Evolutionary conservation across 768 basidiomycete species (phyloP), one percentile per base, ranked within the genome.

Genomic region (Boletellus sp.): DNA sequence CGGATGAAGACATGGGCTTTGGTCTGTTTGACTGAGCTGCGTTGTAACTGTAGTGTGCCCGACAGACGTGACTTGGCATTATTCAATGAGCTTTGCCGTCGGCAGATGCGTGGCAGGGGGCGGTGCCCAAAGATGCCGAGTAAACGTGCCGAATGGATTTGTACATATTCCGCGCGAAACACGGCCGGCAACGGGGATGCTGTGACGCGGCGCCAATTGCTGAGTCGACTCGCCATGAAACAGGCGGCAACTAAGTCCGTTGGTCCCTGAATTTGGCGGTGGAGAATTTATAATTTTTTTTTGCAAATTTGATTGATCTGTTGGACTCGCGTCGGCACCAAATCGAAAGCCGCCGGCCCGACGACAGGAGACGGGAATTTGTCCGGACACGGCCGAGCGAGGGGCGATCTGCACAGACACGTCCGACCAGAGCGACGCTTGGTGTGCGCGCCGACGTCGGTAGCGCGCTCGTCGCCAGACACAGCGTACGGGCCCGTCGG

Each of bases 1-100:
- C 89, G 48, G 93, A 95, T 79, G 94, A 96, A 62, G 94, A 96
- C 75, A 96, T 96, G 93, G 93, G 94, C 78, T 97, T 97, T 74
- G 94, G 94, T 77, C 81, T 96, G 57, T 96, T 96, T 79, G 94
- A 96, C 78, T 96, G 85, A 78, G 52, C 56, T 26, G 26, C 4
- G 34, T 39, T 36, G 54, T 59, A 54, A n/a, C 22, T 16, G n/a
- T 11, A 5, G 35, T 13, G 33, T 20, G 28, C n/a, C n/a, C n/a
- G n/a, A n/a, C n/a, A n/a, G n/a, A n/a, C 26, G 37, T 42, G 37
- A 40, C 19, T 37, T 40, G 39, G 31, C 31, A 34, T 45, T 16
- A 31, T 37, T 43, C 37, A 48, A 45, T 33, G 33, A 44, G 28
- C 11, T 45, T 51, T 59, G 50, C 65, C 66, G 66, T 52, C 65